Conservation (phyloP, 164 flowering plant species). For the Aristolochia californica region DNA sequence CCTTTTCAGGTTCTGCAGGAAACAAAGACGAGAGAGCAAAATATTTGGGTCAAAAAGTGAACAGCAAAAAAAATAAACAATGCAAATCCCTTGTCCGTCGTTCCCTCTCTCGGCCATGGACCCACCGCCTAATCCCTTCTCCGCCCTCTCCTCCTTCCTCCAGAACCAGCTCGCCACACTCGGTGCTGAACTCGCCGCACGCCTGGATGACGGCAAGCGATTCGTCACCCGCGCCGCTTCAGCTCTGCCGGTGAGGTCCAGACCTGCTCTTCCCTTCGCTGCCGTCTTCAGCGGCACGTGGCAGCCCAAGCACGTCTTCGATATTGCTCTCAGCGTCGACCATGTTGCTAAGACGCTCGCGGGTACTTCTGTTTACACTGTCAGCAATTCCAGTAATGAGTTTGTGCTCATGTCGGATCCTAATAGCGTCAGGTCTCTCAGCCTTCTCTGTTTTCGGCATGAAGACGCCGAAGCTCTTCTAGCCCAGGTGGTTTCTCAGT, state of each 20-base stretch:
- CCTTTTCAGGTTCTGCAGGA: too few relatives aligned
- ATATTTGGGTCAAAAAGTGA: not conserved
- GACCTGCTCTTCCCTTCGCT: not conserved
- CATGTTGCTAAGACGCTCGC: slow-evolving; percentile 64
- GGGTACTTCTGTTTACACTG: slow-evolving; percentile 78
- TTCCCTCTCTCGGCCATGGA: slow-evolving; percentile 20
- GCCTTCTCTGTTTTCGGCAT: slow-evolving; percentile 77
- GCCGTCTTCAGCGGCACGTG: slow-evolving; percentile 21
- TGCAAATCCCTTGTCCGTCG: not conserved
- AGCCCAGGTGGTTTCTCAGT: slow-evolving; percentile 45
- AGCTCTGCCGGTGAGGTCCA: slow-evolving; percentile 4
- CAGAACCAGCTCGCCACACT: slow-evolving; percentile 45
- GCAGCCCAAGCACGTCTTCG: slow-evolving; percentile 28
- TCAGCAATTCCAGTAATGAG: slow-evolving; percentile 82
- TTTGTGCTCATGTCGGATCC: slow-evolving; percentile 90
- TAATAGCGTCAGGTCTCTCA: slow-evolving; percentile 55
- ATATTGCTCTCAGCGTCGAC: slow-evolving; percentile 36
- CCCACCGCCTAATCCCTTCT: slow-evolving; percentile 35
- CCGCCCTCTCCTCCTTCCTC: slow-evolving; percentile 47
- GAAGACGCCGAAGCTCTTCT: slow-evolving; percentile 92
- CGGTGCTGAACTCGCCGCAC: slow-evolving; percentile 37
- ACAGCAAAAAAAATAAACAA: not conserved
- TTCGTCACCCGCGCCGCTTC: slow-evolving; percentile 19
- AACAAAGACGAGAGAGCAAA: too few relatives aligned
- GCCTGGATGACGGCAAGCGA: slow-evolving; percentile 44